These are phyloP conservation scores for Hibiscus mutabilis DNA, from an alignment of 345 rosid species.

Conservation along the genomic window DNA sequence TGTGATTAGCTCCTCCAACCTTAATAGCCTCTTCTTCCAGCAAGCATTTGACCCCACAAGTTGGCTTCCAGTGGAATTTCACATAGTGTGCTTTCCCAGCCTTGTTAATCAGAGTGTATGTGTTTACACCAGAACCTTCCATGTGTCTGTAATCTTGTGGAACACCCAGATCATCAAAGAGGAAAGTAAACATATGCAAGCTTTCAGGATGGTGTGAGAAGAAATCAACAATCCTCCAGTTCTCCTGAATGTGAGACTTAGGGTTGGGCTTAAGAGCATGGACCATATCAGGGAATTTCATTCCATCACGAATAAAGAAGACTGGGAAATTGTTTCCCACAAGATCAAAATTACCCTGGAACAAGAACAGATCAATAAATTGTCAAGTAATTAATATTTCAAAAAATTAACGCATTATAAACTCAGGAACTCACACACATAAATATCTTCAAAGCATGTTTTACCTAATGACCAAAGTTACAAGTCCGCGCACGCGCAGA, in stretches of 20 bases:
- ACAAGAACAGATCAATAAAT: background rate
- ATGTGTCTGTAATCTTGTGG: conserved; percentile 96
- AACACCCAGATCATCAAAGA: conserved; percentile 85
- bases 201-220: conserved; percentile 97
- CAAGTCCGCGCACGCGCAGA: background rate
- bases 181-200: conserved; percentile 74
- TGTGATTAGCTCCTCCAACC: conserved; percentile 93
- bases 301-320: conserved; percentile 90
- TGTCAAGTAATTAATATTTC: background rate
- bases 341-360: conserved; percentile 94
- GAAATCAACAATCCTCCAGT: conserved; percentile 91
- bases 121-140: conserved; percentile 90
- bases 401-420: background rate
- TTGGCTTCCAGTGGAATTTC: conserved; percentile 96
- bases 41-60: conserved; percentile 79
- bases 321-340: conserved; percentile 99
- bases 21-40: conserved; percentile 81
- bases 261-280: conserved; percentile 98
- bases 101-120: conserved; percentile 77
- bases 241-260: conserved; percentile 90
- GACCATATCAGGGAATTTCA: conserved; percentile 93
- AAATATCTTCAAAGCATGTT: background rate
- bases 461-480: background rate
- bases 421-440: background rate
- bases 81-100: conserved; percentile 81